phyloP scores from a whole-genome alignment of 371 early-diverging fungal species.

The Furculomyces boomerangus region DNA sequence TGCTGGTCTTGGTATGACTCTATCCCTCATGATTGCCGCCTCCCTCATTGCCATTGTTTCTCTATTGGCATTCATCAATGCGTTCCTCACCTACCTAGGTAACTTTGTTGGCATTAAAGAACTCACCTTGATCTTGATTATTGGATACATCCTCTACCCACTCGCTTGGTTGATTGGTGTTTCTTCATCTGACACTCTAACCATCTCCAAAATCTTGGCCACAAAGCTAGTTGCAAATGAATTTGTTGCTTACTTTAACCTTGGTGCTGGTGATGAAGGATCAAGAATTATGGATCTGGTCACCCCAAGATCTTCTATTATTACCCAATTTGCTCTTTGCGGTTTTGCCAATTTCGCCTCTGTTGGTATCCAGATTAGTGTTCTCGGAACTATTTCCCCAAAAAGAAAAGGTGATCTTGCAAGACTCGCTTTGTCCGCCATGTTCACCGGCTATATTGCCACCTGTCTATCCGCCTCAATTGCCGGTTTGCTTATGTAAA shows the following conservation, averaged over 20 bases:
- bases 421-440: constrained; percentile 53
- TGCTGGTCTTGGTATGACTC: constrained; percentile 62
- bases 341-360: constrained; percentile 80
- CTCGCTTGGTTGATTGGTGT: constrained; percentile 74
- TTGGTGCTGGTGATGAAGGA: not conserved
- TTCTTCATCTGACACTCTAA: constrained; percentile 32
- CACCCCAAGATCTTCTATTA: constrained; percentile 7
- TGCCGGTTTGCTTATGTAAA: constrained; percentile 18
- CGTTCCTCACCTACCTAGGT: constrained; percentile 55
- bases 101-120: constrained; percentile 42
- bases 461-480: constrained; percentile 73
- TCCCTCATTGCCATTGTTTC: constrained; percentile 58
- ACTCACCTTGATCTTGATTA: constrained; percentile 44
- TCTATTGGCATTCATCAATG: constrained; percentile 46
- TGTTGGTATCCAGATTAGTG: constrained; percentile 73
- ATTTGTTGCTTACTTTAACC: constrained; percentile 58
- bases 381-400: constrained; percentile 66
- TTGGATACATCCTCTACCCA: constrained; percentile 60
- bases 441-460: constrained; percentile 59
- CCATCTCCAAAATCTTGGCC: constrained; percentile 57
- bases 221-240: constrained; percentile 81
- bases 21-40: constrained; percentile 54
- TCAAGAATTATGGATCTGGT: not conserved
- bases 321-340: constrained; percentile 64
- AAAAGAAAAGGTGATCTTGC: constrained; percentile 56